Percentiles rank a stretch among this genome's conserved stretches.
Conservation (phyloP, 2,329 filamentous ascomycete genomes). For the Myriangium duriaei region DNA sequence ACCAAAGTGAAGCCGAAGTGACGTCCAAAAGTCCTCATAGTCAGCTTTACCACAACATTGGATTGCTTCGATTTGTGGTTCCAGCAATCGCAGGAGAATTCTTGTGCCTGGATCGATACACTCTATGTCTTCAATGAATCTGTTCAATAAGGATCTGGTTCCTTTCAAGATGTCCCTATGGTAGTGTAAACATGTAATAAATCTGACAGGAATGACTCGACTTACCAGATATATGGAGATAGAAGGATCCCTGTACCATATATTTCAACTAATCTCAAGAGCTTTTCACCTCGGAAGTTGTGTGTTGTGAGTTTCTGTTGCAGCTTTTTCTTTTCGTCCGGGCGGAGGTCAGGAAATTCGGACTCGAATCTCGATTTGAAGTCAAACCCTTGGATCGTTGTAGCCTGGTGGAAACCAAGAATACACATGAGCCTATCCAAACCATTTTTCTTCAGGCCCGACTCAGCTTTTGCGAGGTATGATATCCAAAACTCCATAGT, state of each 20-base stretch:
- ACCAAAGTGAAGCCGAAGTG: not conserved
- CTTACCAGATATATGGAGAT: not conserved
- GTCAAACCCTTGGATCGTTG: too few species aligned
- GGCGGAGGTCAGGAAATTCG: too few species aligned
- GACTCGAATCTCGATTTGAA: too few species aligned
- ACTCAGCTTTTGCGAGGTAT: not conserved
- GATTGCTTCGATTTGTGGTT: not conserved
- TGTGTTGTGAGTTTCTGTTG: not conserved
- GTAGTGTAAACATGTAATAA: not conserved
- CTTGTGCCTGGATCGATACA: not conserved
- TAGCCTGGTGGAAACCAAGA: not conserved
- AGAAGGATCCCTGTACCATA: not conserved
- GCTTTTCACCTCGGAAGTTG: not conserved
- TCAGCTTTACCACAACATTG: not conserved
- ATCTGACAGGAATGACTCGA: not conserved
- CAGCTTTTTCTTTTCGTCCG: not conserved
- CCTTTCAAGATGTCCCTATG: not conserved
- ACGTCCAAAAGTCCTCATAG: not conserved
- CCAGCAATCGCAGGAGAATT: not conserved
- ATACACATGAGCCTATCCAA: not conserved
- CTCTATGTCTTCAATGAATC: not conserved
- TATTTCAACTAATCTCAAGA: not conserved
- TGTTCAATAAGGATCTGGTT: not conserved
- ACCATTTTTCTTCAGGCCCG: not conserved
- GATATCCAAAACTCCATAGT: not conserved